These are phyloP conservation scores for Magnolia sinica DNA, from an alignment of 164 flowering plant genomes.

Conservation along the genomic window DNA sequence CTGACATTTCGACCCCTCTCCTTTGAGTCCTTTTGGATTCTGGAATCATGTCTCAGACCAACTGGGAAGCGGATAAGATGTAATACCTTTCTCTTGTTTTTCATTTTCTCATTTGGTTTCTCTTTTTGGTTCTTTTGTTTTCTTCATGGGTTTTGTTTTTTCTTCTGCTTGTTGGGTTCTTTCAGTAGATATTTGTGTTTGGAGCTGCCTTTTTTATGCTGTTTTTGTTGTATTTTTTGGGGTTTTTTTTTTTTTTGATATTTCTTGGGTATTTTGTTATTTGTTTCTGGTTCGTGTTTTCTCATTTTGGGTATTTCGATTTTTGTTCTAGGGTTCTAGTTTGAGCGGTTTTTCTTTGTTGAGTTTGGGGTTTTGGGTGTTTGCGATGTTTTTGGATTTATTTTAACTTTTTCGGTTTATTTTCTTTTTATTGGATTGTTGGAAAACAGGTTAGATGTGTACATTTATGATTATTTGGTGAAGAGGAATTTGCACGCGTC, in stretches of 20 bases:
- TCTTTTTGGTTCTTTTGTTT: not conserved
- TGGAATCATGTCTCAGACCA: conserved; percentile 78
- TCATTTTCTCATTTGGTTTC: not conserved
- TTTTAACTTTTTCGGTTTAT: not conserved
- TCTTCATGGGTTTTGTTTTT: not conserved
- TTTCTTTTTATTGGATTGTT: conserved; percentile 3
- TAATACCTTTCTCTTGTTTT: conserved; percentile 4
- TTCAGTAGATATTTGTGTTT: not conserved
- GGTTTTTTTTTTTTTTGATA: not conserved
- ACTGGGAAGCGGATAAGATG: conserved; percentile 54
- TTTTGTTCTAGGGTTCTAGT: not conserved
- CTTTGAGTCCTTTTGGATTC: conserved; percentile 13
- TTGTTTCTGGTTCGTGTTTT: not conserved
- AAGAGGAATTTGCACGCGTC: conserved; percentile 65
- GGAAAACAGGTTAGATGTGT: conserved; percentile 66
- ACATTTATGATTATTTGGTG: conserved; percentile 70
- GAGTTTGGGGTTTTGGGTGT: not conserved
- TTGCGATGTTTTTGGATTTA: not conserved
- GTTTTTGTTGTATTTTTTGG: not conserved
- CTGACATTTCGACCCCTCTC: not conserved
- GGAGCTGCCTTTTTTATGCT: not conserved
- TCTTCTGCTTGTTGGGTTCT: not conserved
- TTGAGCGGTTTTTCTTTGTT: not conserved
- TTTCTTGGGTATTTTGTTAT: not conserved
- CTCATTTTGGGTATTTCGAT: not conserved